Percentiles rank a stretch among this genome's conserved stretches.
Evolutionary conservation across 345 rosid species (phyloP).

Genomic region (Camelina laxa): DNA sequence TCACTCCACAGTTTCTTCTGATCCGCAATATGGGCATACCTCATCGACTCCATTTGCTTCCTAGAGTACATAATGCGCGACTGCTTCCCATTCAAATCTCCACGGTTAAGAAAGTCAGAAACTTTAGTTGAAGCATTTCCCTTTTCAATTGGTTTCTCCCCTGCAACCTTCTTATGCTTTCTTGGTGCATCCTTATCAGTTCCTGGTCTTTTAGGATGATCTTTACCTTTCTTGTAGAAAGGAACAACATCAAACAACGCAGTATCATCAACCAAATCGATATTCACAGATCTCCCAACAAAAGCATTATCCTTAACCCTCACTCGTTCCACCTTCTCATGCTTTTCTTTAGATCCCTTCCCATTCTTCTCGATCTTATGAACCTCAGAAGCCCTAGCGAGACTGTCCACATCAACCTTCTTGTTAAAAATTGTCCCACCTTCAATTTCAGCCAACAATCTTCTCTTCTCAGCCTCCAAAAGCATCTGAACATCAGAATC

Average conservation of each 20-base stretch:
- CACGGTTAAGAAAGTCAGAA: conserved; percentile 34
- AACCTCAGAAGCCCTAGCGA: conserved; percentile 25
- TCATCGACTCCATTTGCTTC: conserved; percentile 72
- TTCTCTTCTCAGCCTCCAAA: conserved; percentile 70
- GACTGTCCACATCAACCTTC: conserved; percentile 28
- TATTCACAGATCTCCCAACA: conserved; percentile 54
- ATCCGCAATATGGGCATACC: conserved; percentile 58
- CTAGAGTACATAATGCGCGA: conserved; percentile 54
- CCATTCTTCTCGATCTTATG: conserved; percentile 34
- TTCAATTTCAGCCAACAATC: conserved; percentile 62
- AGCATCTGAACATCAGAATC: conserved; percentile 41
- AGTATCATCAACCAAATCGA: conserved; percentile 76
- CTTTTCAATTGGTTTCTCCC: conserved; percentile 50
- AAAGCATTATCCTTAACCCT: conserved; percentile 35
- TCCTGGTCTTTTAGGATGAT: conserved; percentile 41
- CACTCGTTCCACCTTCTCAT: conserved; percentile 35
- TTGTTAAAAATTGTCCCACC: conserved; percentile 49
- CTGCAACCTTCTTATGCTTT: conserved; percentile 46
- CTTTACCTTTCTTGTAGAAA: conserved; percentile 43
- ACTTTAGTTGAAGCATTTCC: conserved; percentile 45
- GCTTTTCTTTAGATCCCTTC: conserved; percentile 25
- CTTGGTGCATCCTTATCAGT: conserved; percentile 43
- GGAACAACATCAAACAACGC: conserved; percentile 61
- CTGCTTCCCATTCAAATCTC: conserved; percentile 32
- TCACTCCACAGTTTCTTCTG: conserved; percentile 72